Percentiles rank a stretch among this genome's conserved stretches.
Evolutionary conservation across 495 filamentous ascomycete genomes (phyloP).

Genomic region (Hypoxylon perforatum): DNA sequence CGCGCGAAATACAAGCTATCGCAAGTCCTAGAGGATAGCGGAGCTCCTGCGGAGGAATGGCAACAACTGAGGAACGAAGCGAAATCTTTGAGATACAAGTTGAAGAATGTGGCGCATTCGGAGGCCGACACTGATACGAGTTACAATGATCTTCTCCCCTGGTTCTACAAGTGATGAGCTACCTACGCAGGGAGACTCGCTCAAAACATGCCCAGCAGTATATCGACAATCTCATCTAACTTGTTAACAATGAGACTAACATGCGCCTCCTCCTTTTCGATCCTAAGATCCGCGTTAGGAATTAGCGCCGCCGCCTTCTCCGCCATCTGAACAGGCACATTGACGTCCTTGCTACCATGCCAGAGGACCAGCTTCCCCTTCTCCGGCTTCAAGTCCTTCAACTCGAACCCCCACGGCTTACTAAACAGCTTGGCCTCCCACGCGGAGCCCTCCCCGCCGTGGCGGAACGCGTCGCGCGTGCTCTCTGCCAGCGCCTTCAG

Average conservation of each 20-base stretch:
- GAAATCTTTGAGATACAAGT: too few relatives aligned
- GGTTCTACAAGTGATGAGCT: not conserved
- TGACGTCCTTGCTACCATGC: constrained; percentile 28
- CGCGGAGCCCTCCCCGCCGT: not conserved
- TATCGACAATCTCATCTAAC: constrained; percentile 18
- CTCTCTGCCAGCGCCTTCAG: not conserved
- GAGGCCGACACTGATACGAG: too few relatives aligned
- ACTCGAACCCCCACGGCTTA: constrained; percentile 21
- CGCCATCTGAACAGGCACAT: constrained; percentile 26
- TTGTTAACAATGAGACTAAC: constrained; percentile 15
- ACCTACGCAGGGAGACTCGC: too few relatives aligned
- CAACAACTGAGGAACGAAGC: too few relatives aligned
- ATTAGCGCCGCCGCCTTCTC: constrained; percentile 29
- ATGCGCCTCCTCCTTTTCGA: constrained; percentile 20
- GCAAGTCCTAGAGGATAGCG: too few relatives aligned
- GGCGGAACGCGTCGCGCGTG: not conserved
- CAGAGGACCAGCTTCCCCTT: constrained; percentile 15
- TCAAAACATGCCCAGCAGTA: constrained; percentile 16
- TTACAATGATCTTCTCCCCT: not conserved
- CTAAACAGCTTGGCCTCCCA: constrained; percentile 18
- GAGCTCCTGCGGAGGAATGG: too few relatives aligned
- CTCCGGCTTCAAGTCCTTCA: constrained; percentile 15
- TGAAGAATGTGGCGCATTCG: too few relatives aligned
- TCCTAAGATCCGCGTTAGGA: constrained; percentile 10
- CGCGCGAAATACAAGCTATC: too few relatives aligned